Evolutionary conservation across 768 basidiomycete genomes (phyloP), one percentile per base, ranked within the genome.

Genomic region (Leucocoprinus sp.): DNA sequence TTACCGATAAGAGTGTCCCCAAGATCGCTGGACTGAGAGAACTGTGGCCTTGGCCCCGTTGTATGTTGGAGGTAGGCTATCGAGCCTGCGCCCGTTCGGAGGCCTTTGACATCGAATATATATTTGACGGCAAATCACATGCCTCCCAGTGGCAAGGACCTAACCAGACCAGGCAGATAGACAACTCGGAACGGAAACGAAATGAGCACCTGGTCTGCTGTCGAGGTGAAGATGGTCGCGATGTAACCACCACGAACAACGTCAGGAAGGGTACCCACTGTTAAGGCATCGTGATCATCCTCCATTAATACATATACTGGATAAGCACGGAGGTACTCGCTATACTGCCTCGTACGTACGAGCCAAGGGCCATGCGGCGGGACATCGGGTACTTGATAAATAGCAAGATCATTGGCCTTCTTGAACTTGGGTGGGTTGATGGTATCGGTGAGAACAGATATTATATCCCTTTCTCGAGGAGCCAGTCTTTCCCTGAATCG

Each of bases 1-100:
- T 78, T 80, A 28, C 76, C 76, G 2, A 80, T 65, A 50, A 77
- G 59, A 8, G 69, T 58, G 14, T 72, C 72, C 18, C 78, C 78
- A 29, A 69, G 64, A 39, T 66, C 63, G 64, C 51, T 70, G 64
- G 14, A 80, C 55, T 0, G 72, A 64, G 4, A 68, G 62, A 5
- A 73, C 71, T 0, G 63, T 66, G 3, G 29, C 39, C 23, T 57
- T 55, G 21, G 66, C 64, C 2, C 56, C 52, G 2, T 67, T 62
- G 36, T 71, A 64, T 5, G 65, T 58, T 58, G 49, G 19, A 42
- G 51, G 39, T 66, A 68, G 3, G 62, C 61, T 3, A 50, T 44
- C 9, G 65, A 68, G 3, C 66, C 66, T 3, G 65, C 66, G 14
- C 58, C 58, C 4, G 66, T 68, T 3, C 58, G 60, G 7, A 68